These are phyloP conservation scores for Turritis glabra DNA, from an alignment of 345 rosid genomes.

Conservation along the genomic window DNA sequence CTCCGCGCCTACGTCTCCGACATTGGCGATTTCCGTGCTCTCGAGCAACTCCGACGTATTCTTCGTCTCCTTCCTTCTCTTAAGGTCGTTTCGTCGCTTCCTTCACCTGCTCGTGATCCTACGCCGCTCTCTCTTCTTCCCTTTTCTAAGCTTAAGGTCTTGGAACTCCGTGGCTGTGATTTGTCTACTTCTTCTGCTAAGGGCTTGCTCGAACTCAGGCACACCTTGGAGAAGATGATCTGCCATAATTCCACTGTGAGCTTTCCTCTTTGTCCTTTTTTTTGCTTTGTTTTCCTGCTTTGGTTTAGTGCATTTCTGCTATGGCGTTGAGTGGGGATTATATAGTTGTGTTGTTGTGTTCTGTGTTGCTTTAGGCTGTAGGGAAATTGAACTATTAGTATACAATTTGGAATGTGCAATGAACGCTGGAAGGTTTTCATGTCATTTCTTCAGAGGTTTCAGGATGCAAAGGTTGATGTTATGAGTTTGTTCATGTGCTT, in stretches of 20 bases:
- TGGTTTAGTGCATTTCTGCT: conserved; percentile 15
- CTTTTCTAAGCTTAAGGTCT: conserved; percentile 65
- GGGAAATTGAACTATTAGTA: conserved; percentile 35
- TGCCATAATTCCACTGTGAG: conserved; percentile 98
- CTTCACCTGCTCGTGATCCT: conserved; percentile 79
- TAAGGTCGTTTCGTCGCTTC: conserved; percentile 79
- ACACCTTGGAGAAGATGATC: conserved; percentile 84
- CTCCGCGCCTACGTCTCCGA: conserved; percentile 96
- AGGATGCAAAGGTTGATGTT: conserved; percentile 32
- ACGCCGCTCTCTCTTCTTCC: conserved; percentile 89
- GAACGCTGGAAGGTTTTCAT: conserved; percentile 27
- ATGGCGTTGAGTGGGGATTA: conserved; percentile 26
- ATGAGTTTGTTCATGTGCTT: conserved; percentile 18
- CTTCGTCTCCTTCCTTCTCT: conserved; percentile 76
- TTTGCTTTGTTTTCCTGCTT: background rate
- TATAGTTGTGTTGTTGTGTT: conserved; percentile 12
- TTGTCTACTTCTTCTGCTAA: conserved; percentile 88
- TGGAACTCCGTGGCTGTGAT: conserved; percentile 94
- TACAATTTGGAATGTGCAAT: conserved; percentile 32
- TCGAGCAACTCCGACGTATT: conserved; percentile 91
- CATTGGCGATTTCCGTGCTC: conserved; percentile 94
- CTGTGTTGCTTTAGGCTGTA: conserved; percentile 26
- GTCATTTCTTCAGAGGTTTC: conserved; percentile 31
- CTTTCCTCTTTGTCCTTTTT: background rate
- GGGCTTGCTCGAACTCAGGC: conserved; percentile 85